These are phyloP conservation scores for Juglanconis oblonga DNA, from an alignment of 2,329 filamentous ascomycete species.

Conservation along the genomic window DNA sequence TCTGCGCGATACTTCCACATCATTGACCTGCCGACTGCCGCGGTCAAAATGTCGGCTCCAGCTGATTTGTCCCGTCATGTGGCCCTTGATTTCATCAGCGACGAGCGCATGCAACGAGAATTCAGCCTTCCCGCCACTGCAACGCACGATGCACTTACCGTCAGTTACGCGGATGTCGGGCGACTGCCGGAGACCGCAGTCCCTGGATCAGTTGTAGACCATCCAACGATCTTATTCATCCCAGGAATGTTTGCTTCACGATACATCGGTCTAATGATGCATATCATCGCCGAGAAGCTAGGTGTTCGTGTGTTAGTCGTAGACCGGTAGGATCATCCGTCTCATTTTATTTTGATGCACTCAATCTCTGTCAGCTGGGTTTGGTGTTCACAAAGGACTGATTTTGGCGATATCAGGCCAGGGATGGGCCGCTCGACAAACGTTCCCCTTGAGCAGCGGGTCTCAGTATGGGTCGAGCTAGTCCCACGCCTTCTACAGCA, in stretches of 20 bases:
- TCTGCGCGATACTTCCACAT: too few relatives aligned
- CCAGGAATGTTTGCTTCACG: conserved; percentile 24
- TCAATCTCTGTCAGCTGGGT: background rate
- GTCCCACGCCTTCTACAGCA: conserved; percentile 9
- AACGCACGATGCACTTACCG: conserved; percentile 18
- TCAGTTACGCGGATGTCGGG: conserved; percentile 17
- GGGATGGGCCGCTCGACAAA: conserved; percentile 13
- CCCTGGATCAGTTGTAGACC: background rate
- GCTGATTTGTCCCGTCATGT: background rate
- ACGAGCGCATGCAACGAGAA: conserved; percentile 16
- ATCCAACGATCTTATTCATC: conserved; percentile 13
- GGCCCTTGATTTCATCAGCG: background rate
- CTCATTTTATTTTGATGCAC: background rate
- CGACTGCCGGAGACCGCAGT: background rate
- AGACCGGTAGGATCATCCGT: conserved; percentile 12
- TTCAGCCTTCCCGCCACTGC: conserved; percentile 18
- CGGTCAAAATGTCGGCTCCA: too few relatives aligned
- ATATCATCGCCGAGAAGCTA: conserved; percentile 14
- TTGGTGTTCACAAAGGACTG: too few relatives aligned
- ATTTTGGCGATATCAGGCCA: conserved; percentile 16
- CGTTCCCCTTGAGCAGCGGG: conserved; percentile 6
- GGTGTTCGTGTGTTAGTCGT: conserved; percentile 17
- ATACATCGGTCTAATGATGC: conserved; percentile 8
- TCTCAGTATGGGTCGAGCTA: conserved; percentile 19
- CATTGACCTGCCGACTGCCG: too few relatives aligned